Evolutionary conservation across 2,329 filamentous ascomycete species (phyloP).

Genomic region (Chaetomiaceae sp.): DNA sequence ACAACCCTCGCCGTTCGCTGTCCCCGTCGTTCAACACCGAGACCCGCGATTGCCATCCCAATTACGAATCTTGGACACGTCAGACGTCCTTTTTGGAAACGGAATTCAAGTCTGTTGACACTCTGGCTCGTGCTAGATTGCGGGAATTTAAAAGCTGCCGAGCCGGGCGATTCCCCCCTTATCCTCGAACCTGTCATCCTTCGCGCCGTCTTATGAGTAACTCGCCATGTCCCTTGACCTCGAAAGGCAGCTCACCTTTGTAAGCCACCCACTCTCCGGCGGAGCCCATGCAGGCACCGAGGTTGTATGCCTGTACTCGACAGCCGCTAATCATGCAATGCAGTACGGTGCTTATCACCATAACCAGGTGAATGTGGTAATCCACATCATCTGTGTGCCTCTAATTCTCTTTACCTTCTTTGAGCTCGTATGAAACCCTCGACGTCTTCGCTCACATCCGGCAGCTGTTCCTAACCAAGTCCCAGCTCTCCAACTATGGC

Average conservation of each 20-base stretch:
- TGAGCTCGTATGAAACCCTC: slow-evolving; percentile 56
- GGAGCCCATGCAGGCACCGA: neutral
- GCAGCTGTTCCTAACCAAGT: slow-evolving; percentile 1
- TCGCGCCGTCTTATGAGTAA: neutral
- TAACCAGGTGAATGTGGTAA: slow-evolving; percentile 69
- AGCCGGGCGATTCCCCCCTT: neutral
- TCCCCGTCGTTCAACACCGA: neutral
- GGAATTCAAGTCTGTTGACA: neutral
- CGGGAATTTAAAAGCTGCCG: neutral
- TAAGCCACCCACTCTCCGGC: slow-evolving; percentile 42
- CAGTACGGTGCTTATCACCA: slow-evolving; percentile 84
- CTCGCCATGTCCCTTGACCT: slow-evolving; percentile 63
- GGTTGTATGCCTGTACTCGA: neutral
- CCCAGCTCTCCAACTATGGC: slow-evolving; percentile 58
- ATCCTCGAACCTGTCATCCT: neutral
- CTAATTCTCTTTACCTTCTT: slow-evolving; percentile 68
- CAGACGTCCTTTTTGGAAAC: neutral
- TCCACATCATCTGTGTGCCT: slow-evolving; percentile 77
- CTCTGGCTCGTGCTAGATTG: slow-evolving; percentile 1
- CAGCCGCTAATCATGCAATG: slow-evolving; percentile 4
- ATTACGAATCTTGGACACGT: neutral
- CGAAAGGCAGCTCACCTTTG: slow-evolving; percentile 77
- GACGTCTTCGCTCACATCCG: slow-evolving; percentile 1
- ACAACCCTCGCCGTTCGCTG: neutral
- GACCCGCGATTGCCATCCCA: neutral